Conservation (phyloP, 2,329 filamentous ascomycete genomes). For the Aspergillus sclerotialis region DNA sequence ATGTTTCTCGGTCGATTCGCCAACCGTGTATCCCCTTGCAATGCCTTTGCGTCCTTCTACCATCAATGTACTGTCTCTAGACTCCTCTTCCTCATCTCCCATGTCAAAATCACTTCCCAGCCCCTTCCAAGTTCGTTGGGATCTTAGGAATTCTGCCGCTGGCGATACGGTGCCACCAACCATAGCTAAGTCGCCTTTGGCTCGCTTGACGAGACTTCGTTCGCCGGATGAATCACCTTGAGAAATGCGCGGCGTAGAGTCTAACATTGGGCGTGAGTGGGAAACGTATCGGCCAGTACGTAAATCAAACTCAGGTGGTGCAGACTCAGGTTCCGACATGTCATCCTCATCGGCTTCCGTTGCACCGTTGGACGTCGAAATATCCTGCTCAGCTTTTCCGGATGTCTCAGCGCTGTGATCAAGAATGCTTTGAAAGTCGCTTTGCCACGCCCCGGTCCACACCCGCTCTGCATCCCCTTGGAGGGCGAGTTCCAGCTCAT, state of each 20-base stretch:
- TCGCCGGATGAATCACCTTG: slow-evolving; percentile 15
- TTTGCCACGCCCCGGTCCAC: slow-evolving; percentile 86
- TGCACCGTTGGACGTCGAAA: slow-evolving; percentile 12
- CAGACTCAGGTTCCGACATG: slow-evolving; percentile 63
- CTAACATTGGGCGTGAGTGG: slow-evolving; percentile 52
- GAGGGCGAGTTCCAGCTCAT: slow-evolving; percentile 76
- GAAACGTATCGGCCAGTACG: slow-evolving; percentile 78
- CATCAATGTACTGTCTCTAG: slow-evolving; percentile 53
- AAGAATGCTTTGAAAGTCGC: slow-evolving; percentile 68
- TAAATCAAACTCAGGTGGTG: slow-evolving; percentile 83
- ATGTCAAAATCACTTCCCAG: slow-evolving; percentile 77
- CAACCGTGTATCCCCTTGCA: slow-evolving; percentile 79
- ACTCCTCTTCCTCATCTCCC: slow-evolving; percentile 47
- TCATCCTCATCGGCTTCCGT: slow-evolving; percentile 43
- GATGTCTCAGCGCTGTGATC: slow-evolving; percentile 18
- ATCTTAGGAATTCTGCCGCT: slow-evolving; percentile 77
- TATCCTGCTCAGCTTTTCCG: slow-evolving; percentile 16
- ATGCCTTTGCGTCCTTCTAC: slow-evolving; percentile 84
- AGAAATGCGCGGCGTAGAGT: slow-evolving; percentile 24
- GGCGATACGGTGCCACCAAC: slow-evolving; percentile 86
- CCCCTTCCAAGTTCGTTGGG: slow-evolving; percentile 82
- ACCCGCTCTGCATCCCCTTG: slow-evolving; percentile 66
- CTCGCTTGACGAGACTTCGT: slow-evolving; percentile 55
- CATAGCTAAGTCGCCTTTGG: slow-evolving; percentile 65
- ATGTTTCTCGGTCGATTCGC: slow-evolving; percentile 44